phyloP scores from a whole-genome alignment of 768 basidiomycete species.

The Leccinum truebloodii region DNA sequence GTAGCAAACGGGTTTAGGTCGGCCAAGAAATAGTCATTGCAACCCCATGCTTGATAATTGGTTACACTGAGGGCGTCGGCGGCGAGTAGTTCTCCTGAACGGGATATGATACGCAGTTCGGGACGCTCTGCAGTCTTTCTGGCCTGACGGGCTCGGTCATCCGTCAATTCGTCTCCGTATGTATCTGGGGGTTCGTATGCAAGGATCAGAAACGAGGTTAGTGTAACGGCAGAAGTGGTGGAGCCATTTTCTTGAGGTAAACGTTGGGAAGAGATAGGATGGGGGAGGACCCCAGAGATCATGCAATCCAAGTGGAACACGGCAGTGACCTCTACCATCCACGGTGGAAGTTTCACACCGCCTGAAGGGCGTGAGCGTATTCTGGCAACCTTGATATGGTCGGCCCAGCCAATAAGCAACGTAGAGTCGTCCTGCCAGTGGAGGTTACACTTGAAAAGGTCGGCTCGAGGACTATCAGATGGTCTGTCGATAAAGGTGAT shows the following conservation, averaged over 20 bases:
- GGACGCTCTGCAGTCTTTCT: conserved; percentile 89
- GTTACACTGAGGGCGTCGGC: conserved; percentile 80
- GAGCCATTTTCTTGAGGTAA: conserved; percentile 17
- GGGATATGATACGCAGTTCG: conserved; percentile 89
- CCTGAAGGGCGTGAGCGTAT: conserved; percentile 62
- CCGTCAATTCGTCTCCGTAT: conserved; percentile 62
- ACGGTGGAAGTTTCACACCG: conserved; percentile 52
- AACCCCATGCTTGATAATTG: conserved; percentile 81
- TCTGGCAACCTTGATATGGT: conserved; percentile 87
- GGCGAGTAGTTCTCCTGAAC: conserved; percentile 83
- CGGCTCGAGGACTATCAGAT: conserved; percentile 81
- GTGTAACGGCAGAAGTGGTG: conserved; percentile 31
- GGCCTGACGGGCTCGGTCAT: conserved; percentile 71
- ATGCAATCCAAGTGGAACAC: conserved; percentile 94
- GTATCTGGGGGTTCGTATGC: conserved; percentile 84
- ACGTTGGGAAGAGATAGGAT: conserved; percentile 46
- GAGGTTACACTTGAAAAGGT: conserved; percentile 91
- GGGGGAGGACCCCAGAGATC: conserved; percentile 88
- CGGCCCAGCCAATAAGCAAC: conserved; percentile 91
- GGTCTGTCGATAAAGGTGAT: conserved; percentile 87
- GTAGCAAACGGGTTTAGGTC: conserved; percentile 39
- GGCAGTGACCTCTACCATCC: conserved; percentile 84
- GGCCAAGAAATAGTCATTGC: conserved; percentile 86
- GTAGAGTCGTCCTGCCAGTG: conserved; percentile 93
- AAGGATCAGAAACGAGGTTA: conserved; percentile 81